phyloP scores from a whole-genome alignment of 163 green algal genomes.

The Scenedesmus sp. region DNA sequence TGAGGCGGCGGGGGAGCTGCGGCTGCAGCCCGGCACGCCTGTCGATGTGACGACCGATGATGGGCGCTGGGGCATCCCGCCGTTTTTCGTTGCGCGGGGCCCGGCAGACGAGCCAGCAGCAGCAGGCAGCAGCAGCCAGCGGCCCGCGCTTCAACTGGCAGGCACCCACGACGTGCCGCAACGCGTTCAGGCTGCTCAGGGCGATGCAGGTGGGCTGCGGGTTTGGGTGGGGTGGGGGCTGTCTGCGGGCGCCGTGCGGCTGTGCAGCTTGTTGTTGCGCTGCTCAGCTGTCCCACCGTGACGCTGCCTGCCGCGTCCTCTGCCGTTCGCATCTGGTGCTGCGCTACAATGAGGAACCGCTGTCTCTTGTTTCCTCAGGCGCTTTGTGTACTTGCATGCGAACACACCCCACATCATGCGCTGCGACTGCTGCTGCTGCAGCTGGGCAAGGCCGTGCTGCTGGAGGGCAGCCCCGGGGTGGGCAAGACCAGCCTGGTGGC shows the following conservation, averaged over 20 bases:
- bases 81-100: slow-evolving; percentile 75
- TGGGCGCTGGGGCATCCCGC: slow-evolving; percentile 71
- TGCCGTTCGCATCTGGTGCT: no score
- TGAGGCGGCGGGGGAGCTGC: slow-evolving; percentile 21
- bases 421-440: slow-evolving; percentile 50
- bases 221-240: neutral
- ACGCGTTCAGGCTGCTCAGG: slow-evolving; percentile 92
- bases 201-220: slow-evolving; percentile 85
- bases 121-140: slow-evolving; percentile 19
- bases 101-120: slow-evolving; percentile 19
- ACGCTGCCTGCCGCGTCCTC: no score
- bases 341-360: no score
- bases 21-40: neutral
- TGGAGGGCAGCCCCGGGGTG: slow-evolving; percentile 97
- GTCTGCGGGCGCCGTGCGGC: no score
- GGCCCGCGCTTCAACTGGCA: slow-evolving; percentile 84
- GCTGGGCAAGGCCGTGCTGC: slow-evolving; percentile 89
- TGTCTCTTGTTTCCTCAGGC: no score
- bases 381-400: no score
- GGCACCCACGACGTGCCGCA: slow-evolving; percentile 90
- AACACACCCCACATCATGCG: neutral
- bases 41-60: slow-evolving; percentile 30
- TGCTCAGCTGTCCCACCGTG: no score
- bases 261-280: neutral
- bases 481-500: slow-evolving; percentile 97